Conservation (phyloP, 805 yeast genomes). For the Priceomyces castillae region DNA sequence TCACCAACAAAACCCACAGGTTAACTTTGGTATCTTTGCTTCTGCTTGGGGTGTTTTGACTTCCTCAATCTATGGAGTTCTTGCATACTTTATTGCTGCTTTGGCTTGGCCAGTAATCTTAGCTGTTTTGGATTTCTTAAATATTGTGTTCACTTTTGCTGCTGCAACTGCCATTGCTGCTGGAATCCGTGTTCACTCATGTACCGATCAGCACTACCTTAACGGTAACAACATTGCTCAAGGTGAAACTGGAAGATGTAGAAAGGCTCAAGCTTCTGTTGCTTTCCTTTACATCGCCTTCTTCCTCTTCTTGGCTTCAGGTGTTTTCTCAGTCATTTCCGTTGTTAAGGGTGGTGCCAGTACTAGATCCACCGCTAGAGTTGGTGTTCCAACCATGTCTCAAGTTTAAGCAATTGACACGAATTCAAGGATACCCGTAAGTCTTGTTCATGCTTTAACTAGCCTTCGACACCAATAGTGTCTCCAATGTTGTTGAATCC, state of each 20-base stretch:
- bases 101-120: slow-evolving; percentile 86
- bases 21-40: slow-evolving; percentile 84
- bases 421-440: background rate
- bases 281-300: slow-evolving; percentile 85
- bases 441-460: background rate
- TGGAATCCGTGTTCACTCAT: slow-evolving; percentile 82
- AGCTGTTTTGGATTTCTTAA: slow-evolving; percentile 77
- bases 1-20: slow-evolving; percentile 64
- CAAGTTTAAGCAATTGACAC: slow-evolving; percentile 64
- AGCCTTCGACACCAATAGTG: too few species aligned
- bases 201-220: slow-evolving; percentile 66
- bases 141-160: slow-evolving; percentile 87
- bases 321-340: slow-evolving; percentile 57
- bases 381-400: slow-evolving; percentile 88
- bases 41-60: slow-evolving; percentile 83
- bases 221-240: slow-evolving; percentile 65
- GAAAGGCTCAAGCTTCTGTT: slow-evolving; percentile 84
- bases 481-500: too few species aligned
- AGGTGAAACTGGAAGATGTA: slow-evolving; percentile 82
- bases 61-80: slow-evolving; percentile 73
- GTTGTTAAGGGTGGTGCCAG: slow-evolving; percentile 47
- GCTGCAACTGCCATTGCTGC: slow-evolving; percentile 95
- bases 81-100: slow-evolving; percentile 72
- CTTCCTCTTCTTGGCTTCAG: slow-evolving; percentile 67
- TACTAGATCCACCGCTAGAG: slow-evolving; percentile 55